Conservation (phyloP, 2,329 filamentous ascomycete genomes). For the Fusarium subtropicale region DNA sequence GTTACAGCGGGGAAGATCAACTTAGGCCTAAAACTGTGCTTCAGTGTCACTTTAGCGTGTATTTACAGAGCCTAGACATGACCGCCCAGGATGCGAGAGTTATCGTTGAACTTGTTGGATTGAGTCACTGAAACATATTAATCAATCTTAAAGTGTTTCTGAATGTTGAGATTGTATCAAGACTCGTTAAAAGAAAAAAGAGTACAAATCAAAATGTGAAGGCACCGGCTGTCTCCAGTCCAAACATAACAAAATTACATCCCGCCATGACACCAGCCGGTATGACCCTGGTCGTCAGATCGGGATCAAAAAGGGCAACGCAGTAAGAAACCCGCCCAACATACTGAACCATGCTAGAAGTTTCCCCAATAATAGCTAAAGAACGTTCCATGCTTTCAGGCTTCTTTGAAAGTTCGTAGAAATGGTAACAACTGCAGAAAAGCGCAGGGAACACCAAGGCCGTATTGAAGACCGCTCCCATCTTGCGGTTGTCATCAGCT, state of each 20-base stretch:
- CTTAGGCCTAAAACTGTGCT: no score
- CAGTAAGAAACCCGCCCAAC: neutral
- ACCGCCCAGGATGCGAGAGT: no score
- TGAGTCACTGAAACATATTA: no score
- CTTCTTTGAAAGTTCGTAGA: neutral
- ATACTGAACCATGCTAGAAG: neutral
- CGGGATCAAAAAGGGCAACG: neutral
- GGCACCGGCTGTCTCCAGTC: neutral
- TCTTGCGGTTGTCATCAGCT: neutral
- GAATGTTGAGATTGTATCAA: no score
- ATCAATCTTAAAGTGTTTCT: no score
- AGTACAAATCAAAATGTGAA: neutral
- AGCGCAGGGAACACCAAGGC: neutral
- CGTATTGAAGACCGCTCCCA: neutral
- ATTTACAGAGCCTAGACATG: no score
- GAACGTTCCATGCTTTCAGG: neutral
- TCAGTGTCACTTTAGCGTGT: no score
- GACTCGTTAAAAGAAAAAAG: neutral
- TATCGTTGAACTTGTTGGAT: no score
- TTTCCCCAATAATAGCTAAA: neutral
- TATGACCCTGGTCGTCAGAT: neutral
- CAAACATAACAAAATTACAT: neutral
- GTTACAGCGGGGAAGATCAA: no score
- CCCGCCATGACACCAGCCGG: neutral
- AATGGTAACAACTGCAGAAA: neutral